Base-by-base conservation (phyloP, 2,329 filamentous ascomycete genomes). In the Leptoxyphium fumago region DNA sequence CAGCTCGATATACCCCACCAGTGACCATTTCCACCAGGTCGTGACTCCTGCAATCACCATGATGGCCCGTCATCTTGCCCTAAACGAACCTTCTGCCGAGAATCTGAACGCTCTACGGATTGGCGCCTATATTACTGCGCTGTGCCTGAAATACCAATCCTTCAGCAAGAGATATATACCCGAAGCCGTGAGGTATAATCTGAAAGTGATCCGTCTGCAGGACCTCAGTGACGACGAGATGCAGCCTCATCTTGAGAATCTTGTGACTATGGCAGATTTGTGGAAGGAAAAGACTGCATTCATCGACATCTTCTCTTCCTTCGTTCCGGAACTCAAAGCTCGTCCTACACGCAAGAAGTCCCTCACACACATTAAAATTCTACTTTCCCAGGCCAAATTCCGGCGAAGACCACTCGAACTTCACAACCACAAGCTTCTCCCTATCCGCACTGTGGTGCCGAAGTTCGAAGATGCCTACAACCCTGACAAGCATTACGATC, bases 401-500 rank as follows among this genome's bases (percentile, higher is more conserved):
- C 65, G 72, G 38, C 85, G 88, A 34, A 79, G 84, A 8, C 85
- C 87, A 2, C 77, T 96, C 28, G 76, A 86, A 55, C 77, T 98
- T 2, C 91, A 98, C 67, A 75, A 91, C 64, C 91, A 98, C 70
- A 75, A 75, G 0, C 86, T 88, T 0, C 74, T 94, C 2, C 81
- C 91, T 17, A 94, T 96, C 69, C 88, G 89, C 63, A 80, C 78
- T 7, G 80, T 77, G 46, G 78, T 95, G 40, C 91, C 91, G 64
- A 94, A 94, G 64, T 98, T 96, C 67, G 91, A 96, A 67, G 89
- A 95, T 61, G 74, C 77, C 46, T 98, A 87, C 74, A 91, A 94
- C 63, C 91, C 91, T 2, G 78, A 84, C 68, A 89, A 87, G 68
- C 91, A 96, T 73, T 96, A 98, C 75, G 93, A 98, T 60, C 87